Conservation (phyloP, 805 yeast species). For the Pichia kluyveri region DNA sequence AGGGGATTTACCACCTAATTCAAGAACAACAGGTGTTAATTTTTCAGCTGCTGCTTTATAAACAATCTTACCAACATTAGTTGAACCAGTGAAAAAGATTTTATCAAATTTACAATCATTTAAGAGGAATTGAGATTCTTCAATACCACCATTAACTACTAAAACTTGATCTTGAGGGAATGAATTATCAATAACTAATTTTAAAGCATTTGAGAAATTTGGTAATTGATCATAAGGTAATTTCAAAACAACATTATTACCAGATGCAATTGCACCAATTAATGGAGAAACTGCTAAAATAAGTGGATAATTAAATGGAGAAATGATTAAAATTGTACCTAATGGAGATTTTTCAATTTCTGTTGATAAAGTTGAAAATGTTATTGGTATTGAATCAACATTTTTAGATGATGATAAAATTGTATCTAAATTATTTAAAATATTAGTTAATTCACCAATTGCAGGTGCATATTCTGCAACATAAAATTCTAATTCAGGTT, state of each 20-base stretch:
- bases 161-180: conserved; percentile 49
- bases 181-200: conserved; percentile 43
- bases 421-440: conserved; percentile 48
- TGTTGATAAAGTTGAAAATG: conserved; percentile 17
- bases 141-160: conserved; percentile 65
- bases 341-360: conserved; percentile 33
- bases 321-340: conserved; percentile 66
- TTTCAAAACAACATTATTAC: conserved; percentile 71
- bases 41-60: conserved; percentile 77
- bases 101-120: conserved; percentile 59
- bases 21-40: conserved; percentile 72
- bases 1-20: conserved; percentile 92
- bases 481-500: conserved; percentile 53
- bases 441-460: conserved; percentile 46
- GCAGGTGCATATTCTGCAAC: conserved; percentile 46
- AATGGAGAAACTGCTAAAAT: conserved; percentile 55
- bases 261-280: conserved; percentile 76
- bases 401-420: conserved; percentile 51
- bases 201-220: conserved; percentile 43
- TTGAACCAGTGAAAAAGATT: conserved; percentile 81
- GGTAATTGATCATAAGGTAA: conserved; percentile 66
- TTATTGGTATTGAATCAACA: conserved; percentile 26
- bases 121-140: conserved; percentile 50
- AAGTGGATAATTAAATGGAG: conserved; percentile 80
- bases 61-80: conserved; percentile 65